Evolutionary conservation across 345 rosid species (phyloP).

Genomic region (Mangifera indica): DNA sequence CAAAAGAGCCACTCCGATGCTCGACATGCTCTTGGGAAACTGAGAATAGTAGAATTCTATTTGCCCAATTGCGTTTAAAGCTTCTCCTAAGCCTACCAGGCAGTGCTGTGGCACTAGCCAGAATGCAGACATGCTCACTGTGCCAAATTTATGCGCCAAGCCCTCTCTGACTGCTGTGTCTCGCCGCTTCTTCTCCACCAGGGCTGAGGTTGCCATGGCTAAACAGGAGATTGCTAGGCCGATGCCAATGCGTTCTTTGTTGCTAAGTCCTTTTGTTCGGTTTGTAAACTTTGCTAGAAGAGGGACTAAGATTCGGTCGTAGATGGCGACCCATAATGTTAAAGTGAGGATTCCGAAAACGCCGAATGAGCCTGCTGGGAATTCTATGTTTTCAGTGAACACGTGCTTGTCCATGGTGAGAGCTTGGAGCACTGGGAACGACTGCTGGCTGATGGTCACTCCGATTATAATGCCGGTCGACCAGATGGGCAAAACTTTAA

Average conservation of each 20-base stretch:
- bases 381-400: slow-evolving; percentile 12
- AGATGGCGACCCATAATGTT: slow-evolving; percentile 44
- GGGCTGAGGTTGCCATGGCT: slow-evolving; percentile 37
- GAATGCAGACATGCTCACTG: slow-evolving; percentile 38
- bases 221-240: slow-evolving; percentile 36
- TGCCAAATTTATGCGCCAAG: neutral
- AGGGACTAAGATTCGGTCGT: slow-evolving; percentile 44
- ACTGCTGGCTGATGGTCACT: slow-evolving; percentile 42
- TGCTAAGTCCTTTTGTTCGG: slow-evolving; percentile 31
- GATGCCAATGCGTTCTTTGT: slow-evolving; percentile 47
- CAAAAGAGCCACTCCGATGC: slow-evolving; percentile 43
- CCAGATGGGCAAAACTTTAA: slow-evolving; percentile 57
- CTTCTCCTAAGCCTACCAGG: slow-evolving; percentile 48
- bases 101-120: slow-evolving; percentile 48
- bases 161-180: slow-evolving; percentile 29
- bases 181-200: slow-evolving; percentile 42
- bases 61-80: slow-evolving; percentile 48
- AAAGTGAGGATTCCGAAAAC: slow-evolving; percentile 38
- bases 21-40: slow-evolving; percentile 53
- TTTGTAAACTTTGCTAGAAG: slow-evolving; percentile 28
- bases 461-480: slow-evolving; percentile 43
- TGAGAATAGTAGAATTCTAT: slow-evolving; percentile 55
- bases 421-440: slow-evolving; percentile 49
- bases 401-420: slow-evolving; percentile 45
- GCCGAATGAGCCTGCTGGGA: slow-evolving; percentile 44